These are phyloP conservation scores for Candida parachauliodes DNA, from an alignment of 805 yeast genomes.

Conservation along the genomic window DNA sequence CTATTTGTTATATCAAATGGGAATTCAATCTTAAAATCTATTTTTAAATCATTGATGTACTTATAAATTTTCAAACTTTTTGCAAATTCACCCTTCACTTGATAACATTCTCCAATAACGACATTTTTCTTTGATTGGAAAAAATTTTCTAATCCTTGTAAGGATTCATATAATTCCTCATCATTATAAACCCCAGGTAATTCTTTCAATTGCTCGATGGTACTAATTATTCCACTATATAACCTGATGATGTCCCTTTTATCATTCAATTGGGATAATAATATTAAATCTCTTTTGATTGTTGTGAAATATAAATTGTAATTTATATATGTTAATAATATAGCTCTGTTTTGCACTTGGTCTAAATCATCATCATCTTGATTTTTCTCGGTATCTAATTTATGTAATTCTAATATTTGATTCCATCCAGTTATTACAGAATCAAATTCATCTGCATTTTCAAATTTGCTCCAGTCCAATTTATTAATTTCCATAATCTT, in stretches of 20 bases:
- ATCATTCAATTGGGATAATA: constrained; percentile 36
- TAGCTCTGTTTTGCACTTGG: constrained; percentile 66
- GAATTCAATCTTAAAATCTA: constrained; percentile 33
- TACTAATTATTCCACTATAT: constrained; percentile 47
- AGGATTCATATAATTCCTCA: constrained; percentile 56
- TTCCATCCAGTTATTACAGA: constrained; percentile 61
- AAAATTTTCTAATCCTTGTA: constrained; percentile 47
- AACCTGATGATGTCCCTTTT: constrained; percentile 47
- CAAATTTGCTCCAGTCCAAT: constrained; percentile 20
- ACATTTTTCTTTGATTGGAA: constrained; percentile 44
- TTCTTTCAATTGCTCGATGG: constrained; percentile 60
- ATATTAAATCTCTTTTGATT: constrained; percentile 64
- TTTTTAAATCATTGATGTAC: constrained; percentile 15
- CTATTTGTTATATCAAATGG: constrained; percentile 41
- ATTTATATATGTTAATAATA: constrained; percentile 70
- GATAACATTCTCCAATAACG: constrained; percentile 44
- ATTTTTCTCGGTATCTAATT: constrained; percentile 48
- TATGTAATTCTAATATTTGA: constrained; percentile 61
- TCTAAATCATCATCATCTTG: constrained; percentile 50
- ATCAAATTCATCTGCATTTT: constrained; percentile 54
- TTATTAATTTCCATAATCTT: constrained; percentile 38
- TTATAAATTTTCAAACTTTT: constrained; percentile 46
- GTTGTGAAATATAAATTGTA: constrained; percentile 64
- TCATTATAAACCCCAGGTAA: constrained; percentile 92
- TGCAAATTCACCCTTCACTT: constrained; percentile 34